Conservation (phyloP, 331 rosid genomes). For the Malus hybrid region DNA sequence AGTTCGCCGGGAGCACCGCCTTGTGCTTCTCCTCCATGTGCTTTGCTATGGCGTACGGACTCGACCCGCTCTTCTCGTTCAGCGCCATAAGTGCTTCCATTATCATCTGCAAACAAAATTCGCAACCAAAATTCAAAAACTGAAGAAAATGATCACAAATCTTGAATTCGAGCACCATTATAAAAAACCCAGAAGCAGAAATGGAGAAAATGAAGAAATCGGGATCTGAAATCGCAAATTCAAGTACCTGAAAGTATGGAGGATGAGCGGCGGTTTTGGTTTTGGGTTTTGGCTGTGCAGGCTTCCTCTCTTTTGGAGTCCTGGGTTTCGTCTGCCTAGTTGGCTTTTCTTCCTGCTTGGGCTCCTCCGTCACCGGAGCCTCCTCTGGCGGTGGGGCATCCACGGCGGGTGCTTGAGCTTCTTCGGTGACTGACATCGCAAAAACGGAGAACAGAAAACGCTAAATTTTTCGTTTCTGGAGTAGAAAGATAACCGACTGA, state of each 20-base stretch:
- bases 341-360: constrained; percentile 25
- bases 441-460: background rate
- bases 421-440: constrained; percentile 42
- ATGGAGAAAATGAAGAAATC: background rate
- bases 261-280: constrained; percentile 68
- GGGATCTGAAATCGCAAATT: background rate
- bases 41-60: constrained; percentile 86
- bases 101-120: constrained; percentile 51
- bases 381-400: constrained; percentile 18
- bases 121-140: background rate
- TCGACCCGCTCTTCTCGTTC: constrained; percentile 74
- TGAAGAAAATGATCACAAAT: too few species aligned
- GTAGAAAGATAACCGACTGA: background rate
- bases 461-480: too few species aligned
- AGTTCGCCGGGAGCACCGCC: constrained; percentile 59
- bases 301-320: constrained; percentile 48
- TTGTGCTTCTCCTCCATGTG: constrained; percentile 85
- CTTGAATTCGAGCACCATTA: too few species aligned
- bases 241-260: constrained; percentile 69
- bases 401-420: constrained; percentile 15
- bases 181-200: background rate
- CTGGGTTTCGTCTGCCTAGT: constrained; percentile 47
- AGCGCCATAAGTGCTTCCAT: constrained; percentile 63
- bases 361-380: constrained; percentile 22
- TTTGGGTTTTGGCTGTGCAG: constrained; percentile 24